These are phyloP conservation scores for Osmanthus fragrans DNA, from an alignment of 257 asterid species.

Conservation along the genomic window DNA sequence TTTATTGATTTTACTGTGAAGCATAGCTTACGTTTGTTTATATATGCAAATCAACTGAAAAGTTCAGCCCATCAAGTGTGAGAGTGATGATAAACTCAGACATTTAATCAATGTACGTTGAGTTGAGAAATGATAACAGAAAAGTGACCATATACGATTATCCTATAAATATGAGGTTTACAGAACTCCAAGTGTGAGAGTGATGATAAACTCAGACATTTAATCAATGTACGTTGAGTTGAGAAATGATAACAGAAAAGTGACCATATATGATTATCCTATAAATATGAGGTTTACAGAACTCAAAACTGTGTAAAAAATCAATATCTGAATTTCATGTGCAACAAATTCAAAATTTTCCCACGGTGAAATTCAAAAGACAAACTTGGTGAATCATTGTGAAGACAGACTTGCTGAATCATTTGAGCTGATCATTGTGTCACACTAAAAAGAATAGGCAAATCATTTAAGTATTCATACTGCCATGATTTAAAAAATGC, in stretches of 20 bases:
- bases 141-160: neutral
- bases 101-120: neutral
- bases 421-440: neutral
- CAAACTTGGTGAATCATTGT: neutral
- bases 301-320: neutral
- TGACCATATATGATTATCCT: neutral
- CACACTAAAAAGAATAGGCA: neutral
- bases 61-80: neutral
- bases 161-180: neutral
- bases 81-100: neutral
- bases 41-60: neutral
- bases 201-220: neutral
- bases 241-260: neutral
- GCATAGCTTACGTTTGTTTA: neutral
- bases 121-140: neutral
- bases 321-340: neutral
- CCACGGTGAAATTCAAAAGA: neutral
- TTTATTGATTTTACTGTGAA: constrained; percentile 1
- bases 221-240: neutral
- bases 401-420: neutral
- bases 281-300: neutral
- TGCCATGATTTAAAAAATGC: neutral
- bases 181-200: neutral
- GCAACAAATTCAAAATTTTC: neutral
- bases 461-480: neutral